Base-by-base conservation (phyloP, 1,284 basidiomycete species). In the Ustilago sp. region DNA sequence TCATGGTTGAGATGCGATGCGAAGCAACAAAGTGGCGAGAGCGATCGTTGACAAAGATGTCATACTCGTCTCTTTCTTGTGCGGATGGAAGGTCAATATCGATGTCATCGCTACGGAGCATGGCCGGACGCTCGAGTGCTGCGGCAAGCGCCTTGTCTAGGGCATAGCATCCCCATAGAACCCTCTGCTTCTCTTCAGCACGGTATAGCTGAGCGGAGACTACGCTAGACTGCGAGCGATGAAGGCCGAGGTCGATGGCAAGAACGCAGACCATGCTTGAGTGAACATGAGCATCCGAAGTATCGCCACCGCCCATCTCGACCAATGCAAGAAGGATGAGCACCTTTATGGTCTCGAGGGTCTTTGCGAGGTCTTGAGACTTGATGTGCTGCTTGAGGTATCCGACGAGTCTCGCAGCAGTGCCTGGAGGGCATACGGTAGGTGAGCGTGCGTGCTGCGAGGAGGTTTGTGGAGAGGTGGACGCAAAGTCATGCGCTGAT, bases 161-260 rank as follows among this genome's bases (percentile, higher is more conserved):
- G 5, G 56, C 63, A n/a, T 70, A 70, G 50, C 63, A 66, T 35
- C 54, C 68, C 68, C 68, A 70, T 8, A 66, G 13, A 9, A 55
- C 52, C 23, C 68, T 64, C 45, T 50, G 54, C 4, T 35, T 45
- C 38, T 70, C 68, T n/a, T 70, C 55, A 3, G 34, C 13, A 8
- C 50, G 32, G n/a, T 36, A 28, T 3, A 9, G 15, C 31, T 52
- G 59, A 4, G 36, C 12, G 28, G 36, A 41, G 5, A 9, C 11
- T 8, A n/a, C 12, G 15, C 32, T 38, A 11, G 59, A 32, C 3
- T 31, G 47, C 8, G 50, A 35, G 28, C 59, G 59, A 41, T 60
- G 59, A n/a, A 60, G 48, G n/a, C 59, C 59, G 15, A 60, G 50
- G 19, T 60, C 48, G 11, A 60, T 39, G 31, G 59, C 59, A 12